A percentile compares a stretch with the other conserved stretches of the same genome.
These are phyloP conservation scores for Suillus lakei DNA, from an alignment of 768 basidiomycete species.

Conservation along the genomic window DNA sequence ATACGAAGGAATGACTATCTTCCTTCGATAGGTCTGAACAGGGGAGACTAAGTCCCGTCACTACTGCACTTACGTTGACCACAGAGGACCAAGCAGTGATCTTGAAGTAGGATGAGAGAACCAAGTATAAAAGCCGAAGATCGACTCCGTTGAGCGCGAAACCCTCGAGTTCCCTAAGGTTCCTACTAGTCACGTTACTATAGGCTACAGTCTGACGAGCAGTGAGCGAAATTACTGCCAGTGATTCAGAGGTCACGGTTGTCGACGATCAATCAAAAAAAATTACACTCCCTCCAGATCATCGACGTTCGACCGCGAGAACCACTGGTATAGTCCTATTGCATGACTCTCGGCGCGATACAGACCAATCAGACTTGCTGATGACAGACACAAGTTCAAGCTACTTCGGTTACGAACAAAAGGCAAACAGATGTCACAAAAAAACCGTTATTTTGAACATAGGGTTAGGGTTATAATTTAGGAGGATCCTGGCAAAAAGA, in stretches of 20 bases:
- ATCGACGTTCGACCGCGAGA: not conserved
- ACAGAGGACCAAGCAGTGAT: not conserved
- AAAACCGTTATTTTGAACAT: not conserved
- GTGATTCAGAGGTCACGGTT: no score
- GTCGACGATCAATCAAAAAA: not conserved
- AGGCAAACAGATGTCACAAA: not conserved
- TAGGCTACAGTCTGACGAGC: not conserved
- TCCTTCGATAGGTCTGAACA: no score
- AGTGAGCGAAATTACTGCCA: no score
- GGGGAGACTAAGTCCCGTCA: no score
- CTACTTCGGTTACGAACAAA: not conserved
- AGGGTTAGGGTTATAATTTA: conserved; percentile 8
- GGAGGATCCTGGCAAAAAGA: conserved; percentile 11
- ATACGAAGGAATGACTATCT: no score
- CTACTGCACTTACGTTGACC: not conserved
- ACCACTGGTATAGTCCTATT: not conserved
- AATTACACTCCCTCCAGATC: not conserved
- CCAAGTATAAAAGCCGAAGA: no score
- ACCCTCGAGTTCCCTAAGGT: not conserved
- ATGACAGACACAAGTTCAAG: not conserved
- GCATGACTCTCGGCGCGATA: not conserved
- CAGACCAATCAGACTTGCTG: not conserved
- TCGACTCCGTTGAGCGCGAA: not conserved
- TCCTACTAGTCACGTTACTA: not conserved
- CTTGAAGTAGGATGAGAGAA: not conserved